Conservation (phyloP, 2,329 filamentous ascomycete genomes). For the Fusarium sp. region DNA sequence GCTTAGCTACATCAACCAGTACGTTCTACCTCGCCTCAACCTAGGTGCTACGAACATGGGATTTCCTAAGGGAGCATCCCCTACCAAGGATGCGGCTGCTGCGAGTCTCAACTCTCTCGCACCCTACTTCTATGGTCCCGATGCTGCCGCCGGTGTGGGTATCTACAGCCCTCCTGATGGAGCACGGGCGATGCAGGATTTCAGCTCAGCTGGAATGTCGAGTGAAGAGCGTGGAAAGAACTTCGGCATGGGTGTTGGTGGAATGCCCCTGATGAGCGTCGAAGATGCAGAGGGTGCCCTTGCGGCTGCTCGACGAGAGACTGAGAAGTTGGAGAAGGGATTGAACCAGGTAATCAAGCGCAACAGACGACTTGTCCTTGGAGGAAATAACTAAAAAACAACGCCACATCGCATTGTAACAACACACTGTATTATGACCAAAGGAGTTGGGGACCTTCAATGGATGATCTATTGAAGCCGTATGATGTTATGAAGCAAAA, state of each 20-base stretch:
- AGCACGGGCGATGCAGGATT: slow-evolving; percentile 47
- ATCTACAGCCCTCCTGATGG: slow-evolving; percentile 53
- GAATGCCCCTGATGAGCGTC: slow-evolving; percentile 65
- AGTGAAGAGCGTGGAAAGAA: slow-evolving; percentile 45
- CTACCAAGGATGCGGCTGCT: slow-evolving; percentile 55
- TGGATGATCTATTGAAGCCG: neutral
- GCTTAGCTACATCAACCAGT: slow-evolving; percentile 74
- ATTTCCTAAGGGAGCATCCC: slow-evolving; percentile 48
- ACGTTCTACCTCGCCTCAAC: slow-evolving; percentile 68
- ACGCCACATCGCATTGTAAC: neutral
- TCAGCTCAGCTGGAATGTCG: slow-evolving; percentile 42
- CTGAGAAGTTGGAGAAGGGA: slow-evolving; percentile 68
- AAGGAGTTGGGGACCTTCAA: neutral
- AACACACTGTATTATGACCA: neutral
- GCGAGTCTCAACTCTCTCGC: slow-evolving; percentile 63
- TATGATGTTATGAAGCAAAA: neutral
- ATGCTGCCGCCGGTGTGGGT: slow-evolving; percentile 54
- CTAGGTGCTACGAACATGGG: slow-evolving; percentile 58
- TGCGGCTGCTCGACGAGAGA: slow-evolving; percentile 62
- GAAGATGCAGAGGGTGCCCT: slow-evolving; percentile 69
- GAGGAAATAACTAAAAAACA: slow-evolving; percentile 39
- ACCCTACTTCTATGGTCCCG: slow-evolving; percentile 63
- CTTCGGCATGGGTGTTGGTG: slow-evolving; percentile 45
- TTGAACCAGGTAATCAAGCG: slow-evolving; percentile 67
- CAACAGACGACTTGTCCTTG: slow-evolving; percentile 63